A percentile compares a stretch with the other conserved stretches of the same genome.
Conservation (phyloP, 441 rosid genomes). For the Aquilaria agallochum region DNA sequence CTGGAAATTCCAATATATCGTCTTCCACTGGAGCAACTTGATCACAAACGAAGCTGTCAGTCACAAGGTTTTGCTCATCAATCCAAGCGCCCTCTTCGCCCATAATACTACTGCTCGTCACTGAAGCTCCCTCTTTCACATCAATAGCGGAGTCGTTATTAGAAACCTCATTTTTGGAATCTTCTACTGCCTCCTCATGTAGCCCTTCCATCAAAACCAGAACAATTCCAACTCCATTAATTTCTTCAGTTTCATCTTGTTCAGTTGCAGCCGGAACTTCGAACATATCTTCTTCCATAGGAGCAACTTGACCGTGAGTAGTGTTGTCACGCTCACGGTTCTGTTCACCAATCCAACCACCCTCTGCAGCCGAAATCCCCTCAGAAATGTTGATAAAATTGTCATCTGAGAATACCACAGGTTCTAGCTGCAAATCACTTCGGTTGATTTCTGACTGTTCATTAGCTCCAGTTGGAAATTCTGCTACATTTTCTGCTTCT, state of each 20-base stretch:
- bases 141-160: conserved; percentile 10
- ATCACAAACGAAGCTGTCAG: too few species aligned
- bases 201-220: conserved; percentile 12
- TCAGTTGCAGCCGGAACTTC: conserved; percentile 15
- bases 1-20: too few species aligned
- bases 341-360: conserved; percentile 14
- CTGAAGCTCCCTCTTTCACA: too few species aligned
- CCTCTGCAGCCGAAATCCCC: conserved; percentile 29
- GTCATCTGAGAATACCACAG: conserved; percentile 17
- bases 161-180: conserved; percentile 15
- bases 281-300: conserved; percentile 12
- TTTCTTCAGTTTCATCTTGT: conserved; percentile 19
- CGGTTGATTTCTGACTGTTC: conserved; percentile 21
- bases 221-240: not conserved
- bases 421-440: conserved; percentile 17
- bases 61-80: too few species aligned
- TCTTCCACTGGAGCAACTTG: too few species aligned
- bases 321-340: conserved; percentile 10
- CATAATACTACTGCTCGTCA: too few species aligned
- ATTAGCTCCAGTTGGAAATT: conserved; percentile 18
- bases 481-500: conserved; percentile 19
- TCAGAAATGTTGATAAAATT: conserved; percentile 16
- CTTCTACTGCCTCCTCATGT: conserved; percentile 10
- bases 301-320: conserved; percentile 19
- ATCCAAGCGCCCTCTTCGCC: too few species aligned